Evolutionary conservation across 2,329 filamentous ascomycete genomes (phyloP), one percentile per base, ranked within the genome.

Genomic region (Calonectria pseudoturangicola): DNA sequence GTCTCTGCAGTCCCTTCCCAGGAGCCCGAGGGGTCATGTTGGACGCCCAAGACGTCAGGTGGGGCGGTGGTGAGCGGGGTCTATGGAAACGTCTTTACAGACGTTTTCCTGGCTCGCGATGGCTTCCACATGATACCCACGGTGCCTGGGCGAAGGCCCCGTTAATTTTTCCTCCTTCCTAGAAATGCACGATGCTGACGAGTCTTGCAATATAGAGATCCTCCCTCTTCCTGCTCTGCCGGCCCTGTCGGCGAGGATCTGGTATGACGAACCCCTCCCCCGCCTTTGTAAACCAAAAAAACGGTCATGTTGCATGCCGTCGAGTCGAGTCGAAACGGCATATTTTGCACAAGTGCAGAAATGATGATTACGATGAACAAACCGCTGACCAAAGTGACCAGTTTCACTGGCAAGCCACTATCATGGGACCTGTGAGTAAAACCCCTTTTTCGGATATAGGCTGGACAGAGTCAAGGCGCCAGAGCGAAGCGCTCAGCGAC

Each of bases 331-430:
- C n/a, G 69, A 75, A 43, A 70, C 33, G 28, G 43, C 33, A 36
- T 27, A 47, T 21, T 50, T 16, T 62, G 30, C 36, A 47, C 2
- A 30, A 15, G 8, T 25, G 41, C 41, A 25, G 39, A 63, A 54
- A 36, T 30, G 16, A 21, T 10, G 27, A 69, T 60, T 13, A 36
- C 12, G 33, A 21, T 25, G 56, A 76, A 64, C 25, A 76, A 28
- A 33, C 60, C 25, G 62, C 79, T 84, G 71, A 84, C 79, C 18
- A 50, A 21, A 66, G 47, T 28, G 47, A 71, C 81, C 81, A 99
- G 96, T 99, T 99, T 85, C 97, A 98, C 92, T 99, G 97, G 97
- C 97, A 99, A 93, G 97, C 97, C 83, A 99, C 97, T 66, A 99
- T 99, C 86, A 99, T 99, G 97, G 97, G 97, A 87, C 97, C 97